Evolutionary conservation across 139 green algal genomes (phyloP).

Genomic region (Spirogloea muscicola): DNA sequence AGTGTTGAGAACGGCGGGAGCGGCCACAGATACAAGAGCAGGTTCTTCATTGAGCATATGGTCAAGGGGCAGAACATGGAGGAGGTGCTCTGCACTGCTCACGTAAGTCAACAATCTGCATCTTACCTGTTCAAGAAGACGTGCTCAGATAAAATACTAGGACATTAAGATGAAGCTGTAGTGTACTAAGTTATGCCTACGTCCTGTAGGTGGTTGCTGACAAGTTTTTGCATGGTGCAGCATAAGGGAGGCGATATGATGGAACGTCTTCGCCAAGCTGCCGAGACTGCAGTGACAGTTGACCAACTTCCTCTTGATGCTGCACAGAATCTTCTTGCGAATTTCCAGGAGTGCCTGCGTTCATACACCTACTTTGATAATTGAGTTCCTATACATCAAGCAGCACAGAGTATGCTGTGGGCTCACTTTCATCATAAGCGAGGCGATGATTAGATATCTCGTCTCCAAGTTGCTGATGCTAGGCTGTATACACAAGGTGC

Average conservation of each 20-base stretch:
- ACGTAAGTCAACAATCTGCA: constrained; percentile 16
- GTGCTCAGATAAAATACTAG: constrained; percentile 31
- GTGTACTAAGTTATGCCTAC: too few relatives aligned
- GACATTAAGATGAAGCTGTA: background rate
- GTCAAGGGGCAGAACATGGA: constrained; percentile 32
- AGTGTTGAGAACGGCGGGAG: background rate
- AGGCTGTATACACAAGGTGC: background rate
- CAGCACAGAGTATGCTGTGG: background rate
- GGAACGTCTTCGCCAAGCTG: constrained; percentile 11
- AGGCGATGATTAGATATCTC: background rate
- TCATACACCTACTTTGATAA: constrained; percentile 49
- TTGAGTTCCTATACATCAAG: too few relatives aligned
- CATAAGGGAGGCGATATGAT: constrained; percentile 38
- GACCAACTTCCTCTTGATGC: constrained; percentile 13
- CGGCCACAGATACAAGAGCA: background rate
- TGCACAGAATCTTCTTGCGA: constrained; percentile 28
- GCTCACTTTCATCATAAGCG: too few relatives aligned
- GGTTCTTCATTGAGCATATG: constrained; percentile 38
- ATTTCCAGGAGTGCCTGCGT: constrained; percentile 14
- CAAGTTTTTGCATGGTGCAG: too few relatives aligned
- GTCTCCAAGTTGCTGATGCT: too few relatives aligned
- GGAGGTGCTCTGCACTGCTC: constrained; percentile 33
- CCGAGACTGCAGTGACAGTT: constrained; percentile 21
- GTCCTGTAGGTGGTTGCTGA: too few relatives aligned
- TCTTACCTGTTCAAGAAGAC: background rate